Percentiles rank a stretch among this genome's conserved stretches.
Conservation (phyloP, 345 rosid species). For the Citrus australasica region DNA sequence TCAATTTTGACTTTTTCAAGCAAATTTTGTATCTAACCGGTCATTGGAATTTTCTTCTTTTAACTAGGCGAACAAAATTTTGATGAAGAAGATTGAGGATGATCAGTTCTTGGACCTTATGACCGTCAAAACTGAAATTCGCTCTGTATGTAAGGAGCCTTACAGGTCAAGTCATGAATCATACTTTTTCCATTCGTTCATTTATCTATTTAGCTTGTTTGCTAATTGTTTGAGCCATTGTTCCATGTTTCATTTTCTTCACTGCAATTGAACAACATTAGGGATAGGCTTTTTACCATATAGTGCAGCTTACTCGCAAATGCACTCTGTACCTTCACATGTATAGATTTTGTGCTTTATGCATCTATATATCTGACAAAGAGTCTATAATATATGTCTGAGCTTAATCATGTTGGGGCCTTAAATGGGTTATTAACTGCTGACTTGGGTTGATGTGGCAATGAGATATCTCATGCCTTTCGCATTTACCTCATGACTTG, state of each 20-base stretch:
- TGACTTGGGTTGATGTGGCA: neutral
- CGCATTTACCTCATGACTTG: neutral
- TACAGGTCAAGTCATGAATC: conserved; percentile 59
- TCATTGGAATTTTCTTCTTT: conserved; percentile 15
- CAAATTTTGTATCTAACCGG: neutral
- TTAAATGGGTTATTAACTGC: neutral
- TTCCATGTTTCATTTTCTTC: neutral
- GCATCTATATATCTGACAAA: neutral
- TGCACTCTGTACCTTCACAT: neutral
- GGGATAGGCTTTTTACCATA: neutral
- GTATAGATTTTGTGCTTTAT: neutral
- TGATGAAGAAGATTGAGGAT: conserved; percentile 88
- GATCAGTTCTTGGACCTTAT: conserved; percentile 92
- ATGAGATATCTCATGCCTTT: neutral
- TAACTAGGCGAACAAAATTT: conserved; percentile 76
- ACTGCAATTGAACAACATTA: neutral
- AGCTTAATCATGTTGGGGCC: neutral
- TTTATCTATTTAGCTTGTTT: conserved; percentile 4
- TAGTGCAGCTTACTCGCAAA: neutral
- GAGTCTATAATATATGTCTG: neutral
- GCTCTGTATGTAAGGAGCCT: conserved; percentile 81
- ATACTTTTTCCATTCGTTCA: conserved; percentile 13
- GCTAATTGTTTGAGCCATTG: neutral
- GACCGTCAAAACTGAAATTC: conserved; percentile 79
- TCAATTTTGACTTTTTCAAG: conserved; percentile 6